phyloP scores from a whole-genome alignment of 768 basidiomycete species.

The Naganishia antarctica region DNA sequence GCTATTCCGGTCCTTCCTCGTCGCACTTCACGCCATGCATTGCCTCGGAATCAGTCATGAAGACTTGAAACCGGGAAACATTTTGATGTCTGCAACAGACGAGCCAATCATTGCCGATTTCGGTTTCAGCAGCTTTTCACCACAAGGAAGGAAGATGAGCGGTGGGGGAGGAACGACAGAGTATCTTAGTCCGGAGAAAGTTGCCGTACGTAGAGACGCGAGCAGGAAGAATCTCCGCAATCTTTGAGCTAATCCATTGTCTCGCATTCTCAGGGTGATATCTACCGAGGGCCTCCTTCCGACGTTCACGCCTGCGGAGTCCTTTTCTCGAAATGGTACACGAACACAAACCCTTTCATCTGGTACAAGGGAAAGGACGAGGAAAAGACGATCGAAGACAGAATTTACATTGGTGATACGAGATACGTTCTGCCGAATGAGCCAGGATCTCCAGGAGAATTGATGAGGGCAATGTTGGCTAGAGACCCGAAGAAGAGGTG shows the following conservation, averaged over 20 bases:
- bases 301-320: constrained; percentile 48
- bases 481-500: constrained; percentile 34
- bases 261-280: constrained; percentile 30
- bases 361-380: constrained; percentile 29
- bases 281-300: constrained; percentile 36
- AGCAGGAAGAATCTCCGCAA: too few relatives aligned
- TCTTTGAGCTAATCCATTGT: too few relatives aligned
- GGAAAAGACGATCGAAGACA: constrained; percentile 32
- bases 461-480: constrained; percentile 39
- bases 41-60: constrained; percentile 53
- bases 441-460: constrained; percentile 31
- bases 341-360: constrained; percentile 36
- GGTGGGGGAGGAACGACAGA: constrained; percentile 45
- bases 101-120: constrained; percentile 41
- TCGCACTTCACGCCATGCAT: constrained; percentile 38
- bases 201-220: constrained; percentile 34
- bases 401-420: constrained; percentile 31
- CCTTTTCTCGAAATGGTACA: constrained; percentile 38
- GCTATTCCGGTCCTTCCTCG: constrained; percentile 42
- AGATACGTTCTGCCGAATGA: constrained; percentile 10
- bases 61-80: constrained; percentile 53
- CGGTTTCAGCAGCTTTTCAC: constrained; percentile 44
- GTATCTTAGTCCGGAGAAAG: constrained; percentile 47
- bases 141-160: constrained; percentile 30
- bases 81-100: constrained; percentile 49